Conservation (phyloP, 1,284 basidiomycete species). For the Tilletia setariae region DNA sequence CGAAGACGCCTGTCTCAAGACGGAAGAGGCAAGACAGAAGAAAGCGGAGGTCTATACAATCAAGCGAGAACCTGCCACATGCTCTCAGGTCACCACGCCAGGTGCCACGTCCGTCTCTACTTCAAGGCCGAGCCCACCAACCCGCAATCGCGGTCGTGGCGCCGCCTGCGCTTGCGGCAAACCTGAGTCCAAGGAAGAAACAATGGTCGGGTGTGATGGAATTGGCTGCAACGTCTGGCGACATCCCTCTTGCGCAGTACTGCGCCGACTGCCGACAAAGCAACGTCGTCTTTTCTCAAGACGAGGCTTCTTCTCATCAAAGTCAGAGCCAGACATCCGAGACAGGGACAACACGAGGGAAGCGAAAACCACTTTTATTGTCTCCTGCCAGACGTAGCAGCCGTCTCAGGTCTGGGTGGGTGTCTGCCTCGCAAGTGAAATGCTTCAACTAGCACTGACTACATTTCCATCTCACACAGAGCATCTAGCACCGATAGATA, state of each 20-base stretch:
- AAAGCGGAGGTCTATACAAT: too few species aligned
- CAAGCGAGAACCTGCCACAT: too few species aligned
- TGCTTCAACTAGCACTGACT: not conserved
- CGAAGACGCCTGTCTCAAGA: not conserved
- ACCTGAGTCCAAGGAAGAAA: not conserved
- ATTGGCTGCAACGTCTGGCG: not conserved
- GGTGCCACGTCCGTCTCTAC: too few species aligned
- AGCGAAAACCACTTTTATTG: not conserved
- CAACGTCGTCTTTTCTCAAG: not conserved
- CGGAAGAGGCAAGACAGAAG: not conserved
- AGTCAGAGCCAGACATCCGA: too few species aligned
- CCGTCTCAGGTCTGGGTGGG: conserved; percentile 4
- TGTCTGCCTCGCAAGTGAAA: not conserved
- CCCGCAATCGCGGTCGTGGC: too few species aligned
- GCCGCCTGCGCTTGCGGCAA: not conserved
- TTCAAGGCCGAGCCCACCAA: too few species aligned
- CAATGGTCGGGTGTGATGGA: not conserved
- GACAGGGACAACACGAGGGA: not conserved
- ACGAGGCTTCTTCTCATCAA: too few species aligned
- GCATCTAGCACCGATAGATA: not conserved
- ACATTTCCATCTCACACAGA: not conserved
- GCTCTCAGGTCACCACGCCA: too few species aligned
- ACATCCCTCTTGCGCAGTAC: not conserved
- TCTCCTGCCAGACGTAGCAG: too few species aligned
- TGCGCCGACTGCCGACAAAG: not conserved